Conservation (phyloP, 1,284 basidiomycete genomes). For the Xanthoconium separans region DNA sequence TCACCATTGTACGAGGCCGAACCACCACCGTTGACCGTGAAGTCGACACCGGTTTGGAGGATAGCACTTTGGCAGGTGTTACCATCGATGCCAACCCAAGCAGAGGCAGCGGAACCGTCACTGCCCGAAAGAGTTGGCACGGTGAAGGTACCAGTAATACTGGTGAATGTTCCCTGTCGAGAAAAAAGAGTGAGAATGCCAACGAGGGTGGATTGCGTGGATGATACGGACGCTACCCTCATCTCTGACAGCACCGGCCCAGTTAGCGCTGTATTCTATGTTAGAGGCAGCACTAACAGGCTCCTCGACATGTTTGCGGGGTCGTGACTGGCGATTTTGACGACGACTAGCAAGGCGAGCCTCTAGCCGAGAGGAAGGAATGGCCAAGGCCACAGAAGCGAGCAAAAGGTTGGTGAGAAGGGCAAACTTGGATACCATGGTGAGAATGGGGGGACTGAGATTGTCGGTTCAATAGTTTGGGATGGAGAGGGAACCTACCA, state of each 20-base stretch:
- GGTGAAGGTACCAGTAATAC: conserved; percentile 19
- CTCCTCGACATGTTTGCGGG: conserved; percentile 1
- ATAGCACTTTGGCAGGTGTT: no score
- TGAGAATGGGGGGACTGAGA: not conserved
- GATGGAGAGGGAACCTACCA: no score
- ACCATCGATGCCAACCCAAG: no score
- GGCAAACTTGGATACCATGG: conserved; percentile 21
- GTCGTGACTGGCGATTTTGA: conserved; percentile 11
- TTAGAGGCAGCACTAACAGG: conserved; percentile 1
- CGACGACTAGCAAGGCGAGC: conserved; percentile 11
- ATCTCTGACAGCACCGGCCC: conserved; percentile 17
- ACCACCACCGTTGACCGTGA: no score
- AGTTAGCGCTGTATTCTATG: conserved; percentile 15
- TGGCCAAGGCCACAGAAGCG: conserved; percentile 12
- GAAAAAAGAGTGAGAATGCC: not conserved
- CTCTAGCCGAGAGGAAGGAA: conserved; percentile 13
- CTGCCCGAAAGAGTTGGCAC: conserved; percentile 13
- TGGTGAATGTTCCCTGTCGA: conserved; percentile 17
- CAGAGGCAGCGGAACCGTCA: not conserved
- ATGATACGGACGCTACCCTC: conserved; percentile 10
- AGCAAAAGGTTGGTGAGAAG: conserved; percentile 22
- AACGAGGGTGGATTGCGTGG: not conserved
- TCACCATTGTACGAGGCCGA: no score
- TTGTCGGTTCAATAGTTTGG: not conserved
- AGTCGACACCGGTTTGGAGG: no score